Evolutionary conservation across 257 asterid genomes (phyloP).

Genomic region (Solanum sejunctum): DNA sequence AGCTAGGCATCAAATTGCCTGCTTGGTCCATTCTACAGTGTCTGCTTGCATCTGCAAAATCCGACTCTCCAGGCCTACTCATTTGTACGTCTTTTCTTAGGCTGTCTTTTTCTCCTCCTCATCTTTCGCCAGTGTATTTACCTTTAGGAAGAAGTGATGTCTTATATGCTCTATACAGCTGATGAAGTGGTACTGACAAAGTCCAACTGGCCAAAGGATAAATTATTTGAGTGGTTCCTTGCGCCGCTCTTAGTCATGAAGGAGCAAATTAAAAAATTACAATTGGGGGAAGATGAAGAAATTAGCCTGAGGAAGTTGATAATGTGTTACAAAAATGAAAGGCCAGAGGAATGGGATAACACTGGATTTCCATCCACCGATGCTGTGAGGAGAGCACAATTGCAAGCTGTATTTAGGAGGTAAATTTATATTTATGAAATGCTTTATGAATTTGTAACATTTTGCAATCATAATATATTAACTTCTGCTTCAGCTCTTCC

Average conservation of each 20-base stretch:
- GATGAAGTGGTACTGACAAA: slow-evolving; percentile 58
- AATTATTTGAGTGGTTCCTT: slow-evolving; percentile 65
- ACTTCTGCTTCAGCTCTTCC: neutral
- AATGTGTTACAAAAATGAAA: slow-evolving; percentile 39
- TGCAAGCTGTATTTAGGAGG: slow-evolving; percentile 85
- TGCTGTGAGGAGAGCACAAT: slow-evolving; percentile 64
- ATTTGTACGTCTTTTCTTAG: slow-evolving; percentile 31
- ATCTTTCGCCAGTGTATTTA: neutral
- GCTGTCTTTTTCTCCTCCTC: neutral
- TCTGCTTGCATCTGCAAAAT: slow-evolving; percentile 58
- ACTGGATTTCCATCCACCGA: slow-evolving; percentile 58
- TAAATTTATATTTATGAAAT: slow-evolving; percentile 3
- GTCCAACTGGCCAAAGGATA: slow-evolving; percentile 60
- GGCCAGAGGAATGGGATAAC: slow-evolving; percentile 74
- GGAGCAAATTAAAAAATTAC: slow-evolving; percentile 68
- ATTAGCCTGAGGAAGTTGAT: slow-evolving; percentile 44
- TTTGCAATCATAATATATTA: neutral
- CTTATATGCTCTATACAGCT: slow-evolving; percentile 24
- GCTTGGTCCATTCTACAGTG: slow-evolving; percentile 73
- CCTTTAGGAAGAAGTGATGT: neutral
- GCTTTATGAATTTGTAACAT: neutral
- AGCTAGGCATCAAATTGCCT: slow-evolving; percentile 68
- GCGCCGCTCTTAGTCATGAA: slow-evolving; percentile 68
- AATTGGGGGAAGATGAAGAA: slow-evolving; percentile 48
- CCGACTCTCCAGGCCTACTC: slow-evolving; percentile 49